phyloP scores from a whole-genome alignment of 495 filamentous ascomycete genomes.

The Tuber umbilicatum region DNA sequence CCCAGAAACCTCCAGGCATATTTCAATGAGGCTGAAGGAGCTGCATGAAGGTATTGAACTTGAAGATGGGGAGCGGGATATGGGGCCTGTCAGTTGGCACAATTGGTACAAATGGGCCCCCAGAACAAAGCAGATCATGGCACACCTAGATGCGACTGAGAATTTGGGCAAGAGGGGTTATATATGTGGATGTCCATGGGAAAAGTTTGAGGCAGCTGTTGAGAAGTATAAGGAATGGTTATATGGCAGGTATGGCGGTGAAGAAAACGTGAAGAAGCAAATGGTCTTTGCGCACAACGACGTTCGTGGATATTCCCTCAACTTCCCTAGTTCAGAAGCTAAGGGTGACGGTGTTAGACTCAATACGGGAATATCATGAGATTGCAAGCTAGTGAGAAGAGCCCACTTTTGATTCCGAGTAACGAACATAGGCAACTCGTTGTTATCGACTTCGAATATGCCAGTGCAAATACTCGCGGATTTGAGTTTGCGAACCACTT shows the following conservation, averaged over 20 bases:
- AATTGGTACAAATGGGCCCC: slow-evolving; percentile 96
- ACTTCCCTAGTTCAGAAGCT: not conserved
- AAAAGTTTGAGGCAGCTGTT: slow-evolving; percentile 64
- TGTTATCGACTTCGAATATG: slow-evolving; percentile 98
- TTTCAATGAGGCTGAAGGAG: slow-evolving; percentile 97
- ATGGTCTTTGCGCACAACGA: slow-evolving; percentile 97
- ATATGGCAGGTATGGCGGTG: slow-evolving; percentile 60
- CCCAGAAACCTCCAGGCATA: slow-evolving; percentile 78
- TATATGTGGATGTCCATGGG: slow-evolving; percentile 82
- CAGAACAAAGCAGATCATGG: slow-evolving; percentile 68
- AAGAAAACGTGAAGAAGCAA: slow-evolving; percentile 58
- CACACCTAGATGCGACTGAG: slow-evolving; percentile 59
- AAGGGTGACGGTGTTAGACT: slow-evolving; percentile 52
- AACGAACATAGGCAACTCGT: slow-evolving; percentile 92
- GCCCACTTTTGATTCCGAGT: slow-evolving; percentile 76
- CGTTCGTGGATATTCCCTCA: slow-evolving; percentile 50
- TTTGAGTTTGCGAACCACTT: slow-evolving; percentile 98
- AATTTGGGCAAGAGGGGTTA: slow-evolving; percentile 63
- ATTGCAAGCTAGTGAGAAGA: slow-evolving; percentile 73
- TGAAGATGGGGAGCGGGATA: slow-evolving; percentile 64
- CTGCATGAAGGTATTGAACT: slow-evolving; percentile 90
- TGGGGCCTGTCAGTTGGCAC: slow-evolving; percentile 73
- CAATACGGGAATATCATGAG: slow-evolving; percentile 98
- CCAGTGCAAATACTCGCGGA: slow-evolving; percentile 77
- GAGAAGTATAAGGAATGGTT: slow-evolving; percentile 73